phyloP scores from a whole-genome alignment of 345 rosid genomes.

The Microthlaspi erraticum region DNA sequence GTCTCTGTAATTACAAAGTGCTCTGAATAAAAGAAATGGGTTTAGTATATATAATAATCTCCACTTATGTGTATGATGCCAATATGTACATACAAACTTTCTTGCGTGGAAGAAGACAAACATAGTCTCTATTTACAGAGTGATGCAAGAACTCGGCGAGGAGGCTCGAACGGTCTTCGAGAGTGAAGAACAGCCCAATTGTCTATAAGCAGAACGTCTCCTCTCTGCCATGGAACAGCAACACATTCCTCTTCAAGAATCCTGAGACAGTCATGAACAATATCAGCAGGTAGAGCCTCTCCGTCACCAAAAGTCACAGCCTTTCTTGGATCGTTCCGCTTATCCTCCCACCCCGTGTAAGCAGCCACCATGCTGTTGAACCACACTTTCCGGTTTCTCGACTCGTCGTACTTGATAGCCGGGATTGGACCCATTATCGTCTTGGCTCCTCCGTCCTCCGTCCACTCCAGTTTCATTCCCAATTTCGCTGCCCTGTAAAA shows the following conservation, averaged over 20 bases:
- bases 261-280: constrained; percentile 61
- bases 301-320: constrained; percentile 83
- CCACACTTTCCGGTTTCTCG: constrained; percentile 80
- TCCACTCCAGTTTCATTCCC: constrained; percentile 89
- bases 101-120: not conserved
- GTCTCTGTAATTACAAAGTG: constrained; percentile 20
- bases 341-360: constrained; percentile 84
- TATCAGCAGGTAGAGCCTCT: constrained; percentile 62
- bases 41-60: not conserved
- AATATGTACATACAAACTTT: constrained; percentile 8
- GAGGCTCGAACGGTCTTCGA: constrained; percentile 71
- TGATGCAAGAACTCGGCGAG: constrained; percentile 81
- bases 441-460: constrained; percentile 72
- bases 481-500: constrained; percentile 70
- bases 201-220: constrained; percentile 75
- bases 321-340: constrained; percentile 70
- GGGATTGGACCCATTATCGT: constrained; percentile 89
- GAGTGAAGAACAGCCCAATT: constrained; percentile 92
- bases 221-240: constrained; percentile 87
- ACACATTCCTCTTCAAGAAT: constrained; percentile 82
- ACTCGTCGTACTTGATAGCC: constrained; percentile 65
- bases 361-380: constrained; percentile 95
- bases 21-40: constrained; percentile 28
- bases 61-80: constrained; percentile 12
- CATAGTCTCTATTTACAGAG: constrained; percentile 66